A percentile compares a stretch with the other conserved stretches of the same genome.
Evolutionary conservation across 73 alveolate species (phyloP).

Genomic region (Diophrys appendiculata): DNA sequence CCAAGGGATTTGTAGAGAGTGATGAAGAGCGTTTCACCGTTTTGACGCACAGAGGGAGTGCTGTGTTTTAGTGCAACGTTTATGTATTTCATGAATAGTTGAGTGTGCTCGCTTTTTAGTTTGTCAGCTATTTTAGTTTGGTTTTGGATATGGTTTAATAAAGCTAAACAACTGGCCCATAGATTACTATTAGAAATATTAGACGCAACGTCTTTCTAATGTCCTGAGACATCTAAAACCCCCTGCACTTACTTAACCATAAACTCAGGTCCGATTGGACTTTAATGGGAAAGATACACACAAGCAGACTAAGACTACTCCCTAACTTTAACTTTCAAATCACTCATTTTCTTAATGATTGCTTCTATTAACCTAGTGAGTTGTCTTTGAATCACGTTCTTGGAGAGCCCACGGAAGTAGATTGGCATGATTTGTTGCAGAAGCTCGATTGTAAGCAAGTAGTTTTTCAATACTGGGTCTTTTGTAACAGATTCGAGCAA

Average conservation of each 20-base stretch:
- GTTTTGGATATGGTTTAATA: slow-evolving; percentile 22
- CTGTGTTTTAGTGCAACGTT: slow-evolving; percentile 38
- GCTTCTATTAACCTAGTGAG: slow-evolving; percentile 23
- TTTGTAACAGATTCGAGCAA: slow-evolving; percentile 25
- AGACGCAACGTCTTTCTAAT: slow-evolving; percentile 39
- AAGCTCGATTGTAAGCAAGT: slow-evolving; percentile 25
- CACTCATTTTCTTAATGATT: slow-evolving; percentile 51
- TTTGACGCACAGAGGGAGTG: slow-evolving; percentile 55
- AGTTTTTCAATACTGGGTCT: slow-evolving; percentile 63
- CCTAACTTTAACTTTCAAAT: slow-evolving; percentile 52
- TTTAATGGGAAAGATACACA: slow-evolving; percentile 43
- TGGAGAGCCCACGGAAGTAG: slow-evolving; percentile 23
- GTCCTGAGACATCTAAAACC: neutral
- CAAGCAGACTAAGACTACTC: slow-evolving; percentile 47
- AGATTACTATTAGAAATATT: slow-evolving; percentile 44
- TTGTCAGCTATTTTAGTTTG: slow-evolving; percentile 36
- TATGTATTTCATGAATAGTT: slow-evolving; percentile 18
- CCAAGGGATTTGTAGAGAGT: slow-evolving; percentile 43
- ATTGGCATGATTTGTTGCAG: slow-evolving; percentile 50
- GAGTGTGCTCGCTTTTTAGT: slow-evolving; percentile 6
- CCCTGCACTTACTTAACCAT: slow-evolving; percentile 9
- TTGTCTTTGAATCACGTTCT: slow-evolving; percentile 1
- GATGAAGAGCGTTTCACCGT: slow-evolving; percentile 45
- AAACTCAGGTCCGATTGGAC: slow-evolving; percentile 57
- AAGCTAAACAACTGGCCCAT: slow-evolving; percentile 44